phyloP scores from a whole-genome alignment of 2,329 filamentous ascomycete genomes.

The Ophiostoma himal-ulmi region DNA sequence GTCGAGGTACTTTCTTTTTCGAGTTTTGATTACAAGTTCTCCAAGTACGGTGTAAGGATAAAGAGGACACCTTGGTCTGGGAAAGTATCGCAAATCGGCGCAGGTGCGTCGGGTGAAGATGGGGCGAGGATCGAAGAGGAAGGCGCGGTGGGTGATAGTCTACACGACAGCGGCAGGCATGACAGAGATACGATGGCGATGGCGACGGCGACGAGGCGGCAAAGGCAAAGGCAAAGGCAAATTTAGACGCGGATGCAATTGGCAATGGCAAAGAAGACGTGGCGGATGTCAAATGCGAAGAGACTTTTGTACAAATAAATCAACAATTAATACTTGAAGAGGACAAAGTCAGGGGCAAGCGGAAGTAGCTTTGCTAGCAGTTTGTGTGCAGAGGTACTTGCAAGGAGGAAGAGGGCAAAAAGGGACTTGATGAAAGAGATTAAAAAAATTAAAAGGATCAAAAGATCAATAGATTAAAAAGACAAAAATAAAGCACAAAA shows the following conservation, averaged over 20 bases:
- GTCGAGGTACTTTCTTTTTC: neutral
- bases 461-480: too few species aligned
- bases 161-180: too few species aligned
- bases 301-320: too few species aligned
- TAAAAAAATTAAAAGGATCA: too few species aligned
- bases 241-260: too few species aligned
- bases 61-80: neutral
- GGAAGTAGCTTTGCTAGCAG: neutral
- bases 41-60: too few species aligned
- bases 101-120: slow-evolving; percentile 7
- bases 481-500: too few species aligned
- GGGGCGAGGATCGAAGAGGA: neutral
- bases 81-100: neutral
- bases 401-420: neutral
- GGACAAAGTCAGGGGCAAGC: neutral
- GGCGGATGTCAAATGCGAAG: too few species aligned
- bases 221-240: too few species aligned
- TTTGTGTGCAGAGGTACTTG: neutral
- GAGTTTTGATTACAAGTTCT: too few species aligned
- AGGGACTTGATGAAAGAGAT: neutral
- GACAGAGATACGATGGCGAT: neutral
- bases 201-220: neutral
- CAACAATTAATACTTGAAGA: neutral
- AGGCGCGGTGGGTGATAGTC: neutral
- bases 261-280: neutral